Percentiles rank a stretch among this genome's conserved stretches.
These are phyloP conservation scores for Glonium stellatum DNA, from an alignment of 495 filamentous ascomycete genomes.

Conservation along the genomic window DNA sequence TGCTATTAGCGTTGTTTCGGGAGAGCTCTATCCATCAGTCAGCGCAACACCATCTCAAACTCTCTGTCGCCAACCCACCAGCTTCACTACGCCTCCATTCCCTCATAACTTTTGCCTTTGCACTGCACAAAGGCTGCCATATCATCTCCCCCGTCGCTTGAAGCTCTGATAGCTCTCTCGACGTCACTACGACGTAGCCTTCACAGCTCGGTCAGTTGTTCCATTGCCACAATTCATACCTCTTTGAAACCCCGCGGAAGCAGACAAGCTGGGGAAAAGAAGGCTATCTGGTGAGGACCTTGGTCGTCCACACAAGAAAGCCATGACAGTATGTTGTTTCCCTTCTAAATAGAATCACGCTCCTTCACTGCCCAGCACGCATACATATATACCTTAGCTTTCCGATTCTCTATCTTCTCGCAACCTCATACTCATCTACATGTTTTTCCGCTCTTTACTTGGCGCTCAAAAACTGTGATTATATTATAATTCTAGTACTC, in stretches of 20 bases:
- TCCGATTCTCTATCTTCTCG: background rate
- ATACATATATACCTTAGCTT: background rate
- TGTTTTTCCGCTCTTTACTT: background rate
- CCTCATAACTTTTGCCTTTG: background rate
- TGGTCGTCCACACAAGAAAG: conserved; percentile 68
- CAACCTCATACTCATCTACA: background rate
- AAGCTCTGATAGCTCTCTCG: background rate
- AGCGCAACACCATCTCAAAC: background rate
- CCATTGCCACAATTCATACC: conserved; percentile 15
- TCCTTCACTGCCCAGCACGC: background rate
- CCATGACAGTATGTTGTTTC: conserved; percentile 65
- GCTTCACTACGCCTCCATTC: background rate
- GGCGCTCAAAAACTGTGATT: too few species aligned
- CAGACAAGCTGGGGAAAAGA: conserved; percentile 74
- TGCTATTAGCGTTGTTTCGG: conserved; percentile 4
- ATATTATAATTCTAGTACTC: conserved; percentile 1
- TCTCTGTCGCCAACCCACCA: background rate
- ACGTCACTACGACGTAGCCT: conserved; percentile 1
- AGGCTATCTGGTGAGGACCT: conserved; percentile 71
- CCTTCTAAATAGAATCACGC: background rate
- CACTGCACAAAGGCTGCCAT: background rate
- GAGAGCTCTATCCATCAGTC: conserved; percentile 5
- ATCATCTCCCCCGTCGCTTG: background rate
- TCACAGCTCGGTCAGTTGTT: background rate
- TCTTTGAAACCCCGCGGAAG: conserved; percentile 28